phyloP scores from a whole-genome alignment of 2,329 filamentous ascomycete genomes.

The Penicillium crustosum region DNA sequence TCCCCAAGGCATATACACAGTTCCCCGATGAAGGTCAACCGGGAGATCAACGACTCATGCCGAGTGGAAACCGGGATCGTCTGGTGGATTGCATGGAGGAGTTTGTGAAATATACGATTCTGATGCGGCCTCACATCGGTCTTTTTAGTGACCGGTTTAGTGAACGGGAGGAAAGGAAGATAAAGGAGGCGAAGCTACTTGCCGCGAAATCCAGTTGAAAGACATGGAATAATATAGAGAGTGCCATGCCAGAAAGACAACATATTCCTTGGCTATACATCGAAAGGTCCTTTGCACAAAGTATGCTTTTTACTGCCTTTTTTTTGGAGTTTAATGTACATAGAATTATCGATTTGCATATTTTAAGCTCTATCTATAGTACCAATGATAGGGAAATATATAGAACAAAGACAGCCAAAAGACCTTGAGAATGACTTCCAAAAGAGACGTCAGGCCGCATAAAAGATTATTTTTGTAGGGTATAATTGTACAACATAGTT shows the following conservation, averaged over 20 bases:
- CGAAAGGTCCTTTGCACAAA: too few species aligned
- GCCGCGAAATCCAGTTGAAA: background rate
- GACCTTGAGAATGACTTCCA: too few species aligned
- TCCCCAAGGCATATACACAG: slow-evolving; percentile 64
- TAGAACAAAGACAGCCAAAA: too few species aligned
- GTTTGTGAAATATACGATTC: slow-evolving; percentile 66
- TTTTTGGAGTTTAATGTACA: too few species aligned
- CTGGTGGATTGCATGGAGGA: slow-evolving; percentile 69
- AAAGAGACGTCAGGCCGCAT: too few species aligned
- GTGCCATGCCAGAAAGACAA: background rate
- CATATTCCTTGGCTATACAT: too few species aligned
- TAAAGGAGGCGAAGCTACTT: slow-evolving; percentile 21
- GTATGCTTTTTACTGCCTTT: too few species aligned
- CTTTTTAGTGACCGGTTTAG: slow-evolving; percentile 64
- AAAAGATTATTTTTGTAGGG: too few species aligned
- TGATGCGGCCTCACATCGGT: slow-evolving; percentile 62
- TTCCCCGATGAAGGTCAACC: slow-evolving; percentile 54
- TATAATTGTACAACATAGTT: too few species aligned
- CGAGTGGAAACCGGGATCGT: slow-evolving; percentile 58
- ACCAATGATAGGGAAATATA: too few species aligned
- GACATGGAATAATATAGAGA: background rate
- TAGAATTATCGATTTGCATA: too few species aligned
- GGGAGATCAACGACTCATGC: slow-evolving; percentile 53
- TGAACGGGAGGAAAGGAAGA: slow-evolving; percentile 48
- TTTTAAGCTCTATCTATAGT: too few species aligned